phyloP scores from a whole-genome alignment of 306 rosid species.

The Carpinus viminea region DNA sequence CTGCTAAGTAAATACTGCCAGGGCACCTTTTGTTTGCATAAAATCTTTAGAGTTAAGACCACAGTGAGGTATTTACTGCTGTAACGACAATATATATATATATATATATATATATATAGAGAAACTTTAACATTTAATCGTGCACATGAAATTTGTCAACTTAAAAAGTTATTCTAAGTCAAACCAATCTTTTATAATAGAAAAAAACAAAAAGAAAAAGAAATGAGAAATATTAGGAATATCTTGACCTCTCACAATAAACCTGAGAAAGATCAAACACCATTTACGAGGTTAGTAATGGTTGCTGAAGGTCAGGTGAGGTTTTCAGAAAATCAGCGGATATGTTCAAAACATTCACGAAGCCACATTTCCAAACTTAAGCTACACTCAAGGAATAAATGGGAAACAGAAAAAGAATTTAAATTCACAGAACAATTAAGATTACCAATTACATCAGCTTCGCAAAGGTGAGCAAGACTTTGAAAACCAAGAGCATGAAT shows the following conservation, averaged over 20 bases:
- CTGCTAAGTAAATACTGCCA: neutral
- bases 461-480: slow-evolving; percentile 95
- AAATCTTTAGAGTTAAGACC: neutral
- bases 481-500: slow-evolving; percentile 87
- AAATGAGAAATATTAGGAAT: neutral
- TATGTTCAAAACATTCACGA: neutral
- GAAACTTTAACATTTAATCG: neutral
- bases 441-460: slow-evolving; percentile 88
- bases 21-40: neutral
- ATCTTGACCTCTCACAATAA: neutral
- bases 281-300: neutral
- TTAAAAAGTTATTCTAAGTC: neutral
- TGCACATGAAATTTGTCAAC: neutral
- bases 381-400: neutral
- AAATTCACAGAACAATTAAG: slow-evolving; percentile 26
- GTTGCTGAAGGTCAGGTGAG: neutral
- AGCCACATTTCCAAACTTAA: neutral
- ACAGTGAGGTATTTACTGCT: neutral
- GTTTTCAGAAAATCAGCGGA: neutral
- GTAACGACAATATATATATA: neutral
- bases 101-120: neutral
- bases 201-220: neutral
- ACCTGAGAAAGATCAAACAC: neutral
- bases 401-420: slow-evolving; percentile 13
- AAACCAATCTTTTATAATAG: neutral